Percentiles rank a stretch among this genome's conserved stretches.
These are phyloP conservation scores for Claviceps paspali DNA, from an alignment of 2,329 filamentous ascomycete genomes.

Conservation along the genomic window DNA sequence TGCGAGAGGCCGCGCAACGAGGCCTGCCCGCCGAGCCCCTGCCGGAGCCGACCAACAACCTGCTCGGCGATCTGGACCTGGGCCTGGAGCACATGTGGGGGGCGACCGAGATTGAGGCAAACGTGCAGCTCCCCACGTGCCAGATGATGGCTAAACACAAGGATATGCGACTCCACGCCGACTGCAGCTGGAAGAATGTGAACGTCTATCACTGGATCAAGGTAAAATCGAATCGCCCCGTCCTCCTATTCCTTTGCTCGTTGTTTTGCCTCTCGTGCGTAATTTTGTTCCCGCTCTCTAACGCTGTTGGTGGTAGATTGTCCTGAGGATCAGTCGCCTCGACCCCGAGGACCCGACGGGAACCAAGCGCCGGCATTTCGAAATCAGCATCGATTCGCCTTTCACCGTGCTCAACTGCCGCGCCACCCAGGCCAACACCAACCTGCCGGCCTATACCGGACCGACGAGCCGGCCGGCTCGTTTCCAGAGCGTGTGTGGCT, in stretches of 20 bases:
- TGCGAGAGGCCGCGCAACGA: slow-evolving; percentile 33
- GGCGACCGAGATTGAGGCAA: slow-evolving; percentile 88
- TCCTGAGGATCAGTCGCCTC: slow-evolving; percentile 77
- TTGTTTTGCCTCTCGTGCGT: too few relatives aligned
- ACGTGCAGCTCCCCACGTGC: slow-evolving; percentile 80
- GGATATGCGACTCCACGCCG: slow-evolving; percentile 56
- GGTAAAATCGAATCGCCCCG: slow-evolving; percentile 39
- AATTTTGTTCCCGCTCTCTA: neutral
- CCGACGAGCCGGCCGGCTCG: slow-evolving; percentile 32
- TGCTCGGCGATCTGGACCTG: slow-evolving; percentile 65
- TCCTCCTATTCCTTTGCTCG: neutral
- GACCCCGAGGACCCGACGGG: slow-evolving; percentile 60
- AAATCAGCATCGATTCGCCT: slow-evolving; percentile 91
- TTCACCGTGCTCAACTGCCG: slow-evolving; percentile 88
- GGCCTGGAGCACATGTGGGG: slow-evolving; percentile 60
- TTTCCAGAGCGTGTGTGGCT: slow-evolving; percentile 35
- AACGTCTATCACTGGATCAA: slow-evolving; percentile 96
- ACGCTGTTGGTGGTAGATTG: slow-evolving; percentile 60
- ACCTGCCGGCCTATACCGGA: slow-evolving; percentile 60
- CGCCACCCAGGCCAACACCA: slow-evolving; percentile 81
- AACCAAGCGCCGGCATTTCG: slow-evolving; percentile 71
- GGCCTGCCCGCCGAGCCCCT: slow-evolving; percentile 24
- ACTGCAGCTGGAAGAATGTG: slow-evolving; percentile 87
- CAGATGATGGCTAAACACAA: slow-evolving; percentile 67
- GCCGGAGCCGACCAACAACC: slow-evolving; percentile 46